These are phyloP conservation scores for Orychophragmus violaceus DNA, from an alignment of 345 rosid genomes.

Conservation along the genomic window DNA sequence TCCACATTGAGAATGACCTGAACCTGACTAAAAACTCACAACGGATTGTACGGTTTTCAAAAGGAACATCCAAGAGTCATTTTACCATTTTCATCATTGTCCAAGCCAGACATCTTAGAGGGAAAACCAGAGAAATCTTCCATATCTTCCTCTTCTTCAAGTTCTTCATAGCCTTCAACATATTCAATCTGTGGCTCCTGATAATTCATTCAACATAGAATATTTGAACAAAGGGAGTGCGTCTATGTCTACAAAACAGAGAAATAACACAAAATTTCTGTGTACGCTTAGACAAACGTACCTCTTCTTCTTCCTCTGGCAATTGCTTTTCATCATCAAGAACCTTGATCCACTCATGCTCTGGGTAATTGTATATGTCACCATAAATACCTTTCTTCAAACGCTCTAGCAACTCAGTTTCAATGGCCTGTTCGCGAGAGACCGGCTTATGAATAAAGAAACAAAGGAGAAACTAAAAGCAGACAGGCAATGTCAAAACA, in stretches of 20 bases:
- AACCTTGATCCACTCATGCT: slow-evolving; percentile 24
- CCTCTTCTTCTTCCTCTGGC: slow-evolving; percentile 51
- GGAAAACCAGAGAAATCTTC: slow-evolving; percentile 68
- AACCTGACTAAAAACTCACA: background rate
- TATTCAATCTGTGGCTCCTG: slow-evolving; percentile 72
- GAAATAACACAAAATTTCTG: background rate
- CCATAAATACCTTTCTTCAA: slow-evolving; percentile 61
- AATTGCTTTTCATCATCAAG: slow-evolving; percentile 30
- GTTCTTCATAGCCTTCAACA: slow-evolving; percentile 74
- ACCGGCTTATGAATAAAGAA: background rate
- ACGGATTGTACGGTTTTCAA: background rate
- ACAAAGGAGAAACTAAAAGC: background rate
- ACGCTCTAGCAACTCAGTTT: slow-evolving; percentile 75
- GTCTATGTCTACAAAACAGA: background rate
- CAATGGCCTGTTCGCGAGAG: slow-evolving; percentile 54
- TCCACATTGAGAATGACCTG: background rate
- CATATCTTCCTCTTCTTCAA: slow-evolving; percentile 86
- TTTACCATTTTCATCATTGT: slow-evolving; percentile 38
- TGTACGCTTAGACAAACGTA: slow-evolving; percentile 14
- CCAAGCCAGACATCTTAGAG: slow-evolving; percentile 23
- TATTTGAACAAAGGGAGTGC: background rate
- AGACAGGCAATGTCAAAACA: background rate
- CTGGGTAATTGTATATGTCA: slow-evolving; percentile 68
- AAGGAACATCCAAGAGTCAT: background rate
- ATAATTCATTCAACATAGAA: background rate